Conservation (phyloP, 2,329 filamentous ascomycete genomes). For the Cercospora sp. region DNA sequence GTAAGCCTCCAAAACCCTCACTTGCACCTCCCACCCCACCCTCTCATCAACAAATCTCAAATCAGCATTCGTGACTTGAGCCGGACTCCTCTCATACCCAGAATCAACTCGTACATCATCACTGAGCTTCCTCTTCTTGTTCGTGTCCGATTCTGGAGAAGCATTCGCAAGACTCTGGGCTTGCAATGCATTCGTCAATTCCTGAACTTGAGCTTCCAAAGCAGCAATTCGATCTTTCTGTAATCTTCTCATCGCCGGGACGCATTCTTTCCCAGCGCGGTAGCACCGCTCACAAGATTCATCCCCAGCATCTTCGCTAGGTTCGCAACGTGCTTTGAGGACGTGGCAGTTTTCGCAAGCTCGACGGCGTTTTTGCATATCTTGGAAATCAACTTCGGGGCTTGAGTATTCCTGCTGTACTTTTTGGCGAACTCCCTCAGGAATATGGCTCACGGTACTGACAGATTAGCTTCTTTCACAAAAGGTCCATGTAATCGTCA, state of each 20-base stretch:
- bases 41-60: conserved; percentile 12
- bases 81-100: neutral
- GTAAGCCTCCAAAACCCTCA: conserved; percentile 11
- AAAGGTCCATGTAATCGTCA: neutral
- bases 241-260: conserved; percentile 13
- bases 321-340: conserved; percentile 17
- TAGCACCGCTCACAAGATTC: conserved; percentile 13
- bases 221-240: conserved; percentile 21
- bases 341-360: conserved; percentile 21
- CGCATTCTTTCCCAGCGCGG: conserved; percentile 16
- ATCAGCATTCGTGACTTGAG: neutral
- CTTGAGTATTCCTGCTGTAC: neutral
- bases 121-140: conserved; percentile 7
- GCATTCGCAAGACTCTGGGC: neutral
- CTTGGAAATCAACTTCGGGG: neutral
- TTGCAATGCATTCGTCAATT: conserved; percentile 15
- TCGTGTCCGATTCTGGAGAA: conserved; percentile 2
- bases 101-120: neutral
- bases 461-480: neutral
- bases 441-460: neutral
- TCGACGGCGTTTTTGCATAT: conserved; percentile 13
- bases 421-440: neutral
- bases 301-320: conserved; percentile 4
- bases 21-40: neutral
- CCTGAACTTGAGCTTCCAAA: conserved; percentile 16